phyloP scores from a whole-genome alignment of 345 rosid species.

The Aquilaria yunnanensis region DNA sequence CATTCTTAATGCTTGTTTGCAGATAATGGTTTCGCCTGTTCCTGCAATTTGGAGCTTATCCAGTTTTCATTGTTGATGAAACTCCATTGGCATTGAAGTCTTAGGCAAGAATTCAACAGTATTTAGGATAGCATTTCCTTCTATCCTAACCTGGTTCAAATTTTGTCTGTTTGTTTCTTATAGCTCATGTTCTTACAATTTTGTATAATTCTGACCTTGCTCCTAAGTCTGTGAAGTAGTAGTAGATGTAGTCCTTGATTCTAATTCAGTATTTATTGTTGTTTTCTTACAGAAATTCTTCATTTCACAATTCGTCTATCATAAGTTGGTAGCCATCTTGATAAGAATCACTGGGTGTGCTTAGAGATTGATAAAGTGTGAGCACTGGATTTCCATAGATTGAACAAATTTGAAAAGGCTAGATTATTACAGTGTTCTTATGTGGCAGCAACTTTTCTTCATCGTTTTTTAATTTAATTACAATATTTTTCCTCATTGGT shows the following conservation, averaged over 20 bases:
- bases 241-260: too few species aligned
- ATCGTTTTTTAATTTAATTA: neutral
- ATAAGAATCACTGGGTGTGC: too few species aligned
- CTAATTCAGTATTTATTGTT: too few species aligned
- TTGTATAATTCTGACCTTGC: neutral
- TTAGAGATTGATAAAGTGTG: too few species aligned
- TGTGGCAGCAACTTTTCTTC: neutral
- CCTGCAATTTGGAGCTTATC: constrained; percentile 81
- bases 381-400: too few species aligned
- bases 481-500: neutral
- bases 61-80: constrained; percentile 82
- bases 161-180: neutral
- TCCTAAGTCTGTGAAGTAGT: too few species aligned
- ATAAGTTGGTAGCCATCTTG: too few species aligned
- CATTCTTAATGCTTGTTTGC: too few species aligned
- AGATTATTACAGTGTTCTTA: too few species aligned
- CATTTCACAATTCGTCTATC: too few species aligned
- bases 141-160: neutral
- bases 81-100: constrained; percentile 81
- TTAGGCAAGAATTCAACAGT: constrained; percentile 55
- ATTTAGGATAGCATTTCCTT: constrained; percentile 49
- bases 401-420: too few species aligned
- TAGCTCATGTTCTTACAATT: neutral
- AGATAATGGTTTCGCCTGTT: neutral
- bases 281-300: too few species aligned